Evolutionary conservation across 345 rosid species (phyloP), one percentile per base, ranked within the genome.

Genomic region (Noccaea caerulescens): DNA sequence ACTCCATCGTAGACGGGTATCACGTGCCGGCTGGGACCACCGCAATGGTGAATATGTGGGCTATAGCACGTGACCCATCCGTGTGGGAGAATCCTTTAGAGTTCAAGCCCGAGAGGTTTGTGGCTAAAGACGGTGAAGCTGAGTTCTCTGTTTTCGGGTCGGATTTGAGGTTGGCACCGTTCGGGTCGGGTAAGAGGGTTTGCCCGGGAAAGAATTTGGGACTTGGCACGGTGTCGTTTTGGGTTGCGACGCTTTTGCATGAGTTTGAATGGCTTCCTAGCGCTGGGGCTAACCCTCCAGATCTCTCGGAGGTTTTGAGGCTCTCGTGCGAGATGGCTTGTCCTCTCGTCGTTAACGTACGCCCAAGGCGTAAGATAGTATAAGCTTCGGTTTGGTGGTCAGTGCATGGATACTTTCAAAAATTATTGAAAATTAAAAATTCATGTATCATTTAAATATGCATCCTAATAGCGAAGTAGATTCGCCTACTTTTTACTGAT

Each of bases 1-100:
- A 89, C 71, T 79, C 96, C 47, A 76, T 72, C 11, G 69, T 88
- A n/a, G 96, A 85, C 49, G 96, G 96, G 43, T 77, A 83, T 78
- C 89, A 85, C 85, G 89, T 92, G 82, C 96, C 96, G 1, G 47
- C 62, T 18, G 96, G 98, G 59, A 92, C 98, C 76, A 92, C 91
- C 0, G 98, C 96, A 4, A 89, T 89, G 92, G 96, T 92, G 59
- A 92, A 92, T 81, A 92, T 92, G 98, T 92, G 98, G 98, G 94
- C 96, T 77, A 92, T 92, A 50, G 73, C 85, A 11, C 76, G 94
- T 83, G 98, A 92, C 76, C 88, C 87, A 0, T 49, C 81, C 1
- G 80, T 79, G 46, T 92, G 98, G 96, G 77, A 61, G 34, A 73
- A 85, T 80, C 96, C 98, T 5, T 73, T 81, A 25, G 72, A 75